A percentile compares a stretch with the other conserved stretches of the same genome.
Evolutionary conservation across 352 stramenopile genomes (phyloP).

Genomic region (Phytophthora fragariae): DNA sequence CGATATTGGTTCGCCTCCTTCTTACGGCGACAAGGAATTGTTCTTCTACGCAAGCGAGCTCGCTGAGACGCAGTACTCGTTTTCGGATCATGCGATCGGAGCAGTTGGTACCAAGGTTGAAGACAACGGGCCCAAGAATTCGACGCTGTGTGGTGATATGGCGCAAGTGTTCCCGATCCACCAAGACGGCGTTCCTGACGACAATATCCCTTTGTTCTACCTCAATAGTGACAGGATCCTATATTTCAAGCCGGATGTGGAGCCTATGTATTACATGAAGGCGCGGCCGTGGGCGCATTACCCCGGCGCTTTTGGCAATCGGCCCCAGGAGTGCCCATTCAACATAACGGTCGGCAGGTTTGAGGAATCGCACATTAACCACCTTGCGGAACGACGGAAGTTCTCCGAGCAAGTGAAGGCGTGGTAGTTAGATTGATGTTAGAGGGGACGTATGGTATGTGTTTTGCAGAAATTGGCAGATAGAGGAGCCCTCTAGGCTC

Average conservation of each 20-base stretch:
- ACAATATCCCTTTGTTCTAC: conserved; percentile 48
- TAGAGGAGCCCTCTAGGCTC: neutral
- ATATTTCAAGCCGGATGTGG: conserved; percentile 39
- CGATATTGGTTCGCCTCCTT: conserved; percentile 39
- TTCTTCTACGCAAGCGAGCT: conserved; percentile 55
- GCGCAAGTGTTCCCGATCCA: conserved; percentile 59
- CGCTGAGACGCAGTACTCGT: conserved; percentile 51
- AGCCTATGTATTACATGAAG: conserved; percentile 53
- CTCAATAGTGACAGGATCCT: conserved; percentile 66
- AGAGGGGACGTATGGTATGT: neutral
- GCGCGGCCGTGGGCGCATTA: conserved; percentile 45
- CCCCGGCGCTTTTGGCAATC: conserved; percentile 45
- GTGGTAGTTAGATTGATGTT: conserved; percentile 22
- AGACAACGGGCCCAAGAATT: conserved; percentile 36
- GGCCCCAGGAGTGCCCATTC: conserved; percentile 54
- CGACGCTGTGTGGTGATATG: conserved; percentile 56
- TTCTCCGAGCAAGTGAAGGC: conserved; percentile 42
- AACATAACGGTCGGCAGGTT: conserved; percentile 47
- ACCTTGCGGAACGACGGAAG: conserved; percentile 44
- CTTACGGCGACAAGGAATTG: conserved; percentile 58
- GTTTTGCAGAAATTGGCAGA: neutral
- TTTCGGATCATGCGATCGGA: conserved; percentile 54
- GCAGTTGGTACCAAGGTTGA: conserved; percentile 45
- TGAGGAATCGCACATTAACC: conserved; percentile 35
- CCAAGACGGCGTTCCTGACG: conserved; percentile 23